phyloP scores from a whole-genome alignment of 192 early-diverging fungal species.

The Diversispora eburnea region DNA sequence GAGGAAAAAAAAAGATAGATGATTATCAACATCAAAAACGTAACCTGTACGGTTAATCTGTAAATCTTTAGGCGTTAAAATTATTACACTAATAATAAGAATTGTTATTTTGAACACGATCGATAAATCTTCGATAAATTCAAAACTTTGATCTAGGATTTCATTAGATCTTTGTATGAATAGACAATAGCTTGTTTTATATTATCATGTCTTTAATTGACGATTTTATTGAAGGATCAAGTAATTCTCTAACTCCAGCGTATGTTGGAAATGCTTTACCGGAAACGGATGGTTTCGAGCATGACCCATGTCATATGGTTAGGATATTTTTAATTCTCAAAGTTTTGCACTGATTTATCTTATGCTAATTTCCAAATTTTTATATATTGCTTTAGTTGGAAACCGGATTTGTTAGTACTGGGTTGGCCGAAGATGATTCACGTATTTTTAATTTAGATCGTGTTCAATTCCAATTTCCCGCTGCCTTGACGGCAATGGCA shows the following conservation, averaged over 20 bases:
- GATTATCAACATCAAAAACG: no score
- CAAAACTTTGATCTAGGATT: no score
- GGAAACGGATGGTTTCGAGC: constrained; percentile 28
- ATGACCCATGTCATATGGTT: constrained; percentile 33
- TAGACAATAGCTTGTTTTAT: background rate
- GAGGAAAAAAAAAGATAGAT: no score
- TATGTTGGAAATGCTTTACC: constrained; percentile 20
- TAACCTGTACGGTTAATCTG: no score
- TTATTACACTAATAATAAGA: no score
- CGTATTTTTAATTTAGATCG: constrained; percentile 79
- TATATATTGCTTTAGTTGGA: constrained; percentile 41
- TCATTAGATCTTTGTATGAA: no score
- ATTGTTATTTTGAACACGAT: no score
- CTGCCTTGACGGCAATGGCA: constrained; percentile 63
- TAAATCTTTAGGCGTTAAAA: no score
- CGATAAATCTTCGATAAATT: no score
- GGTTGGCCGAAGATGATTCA: constrained; percentile 45
- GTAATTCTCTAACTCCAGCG: constrained; percentile 28
- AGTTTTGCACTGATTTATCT: background rate
- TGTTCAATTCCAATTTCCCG: constrained; percentile 87
- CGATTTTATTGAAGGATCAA: constrained; percentile 44
- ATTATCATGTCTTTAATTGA: constrained; percentile 43
- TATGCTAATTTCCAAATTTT: constrained; percentile 5
- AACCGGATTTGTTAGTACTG: constrained; percentile 55
- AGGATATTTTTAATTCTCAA: constrained; percentile 12